Evolutionary conservation across 306 rosid species (phyloP), one percentile per base, ranked within the genome.

Genomic region (Cajanus cajan): DNA sequence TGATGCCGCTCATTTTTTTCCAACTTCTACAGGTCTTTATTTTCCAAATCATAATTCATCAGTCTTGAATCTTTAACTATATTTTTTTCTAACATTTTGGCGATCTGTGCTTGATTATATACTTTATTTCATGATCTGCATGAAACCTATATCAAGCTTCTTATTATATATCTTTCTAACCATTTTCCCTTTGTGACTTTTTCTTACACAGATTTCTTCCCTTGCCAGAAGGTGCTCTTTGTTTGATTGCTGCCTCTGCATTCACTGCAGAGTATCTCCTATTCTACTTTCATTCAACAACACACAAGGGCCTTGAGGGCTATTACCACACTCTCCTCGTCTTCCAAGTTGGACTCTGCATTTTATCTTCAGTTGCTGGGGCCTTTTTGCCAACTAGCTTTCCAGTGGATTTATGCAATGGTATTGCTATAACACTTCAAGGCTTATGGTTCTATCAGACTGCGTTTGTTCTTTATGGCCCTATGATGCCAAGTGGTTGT

Each of bases 381-480:
- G 89, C 96, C 21, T 81, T 96, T 62, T 31, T 93, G n/a, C 96
- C 96, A 34, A 90, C 94, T 66, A 93, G 90, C 82, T 96, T 93
- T 80, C 91, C 98, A 0, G 85, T 86, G 59, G 98, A 93, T 63
- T 66, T 96, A 67, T 84, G 92, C 21, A 79, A 77, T 11, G 96
- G 99, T 74, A 85, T 93, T 8, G 96, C 93, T 33, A 73, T 96
- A 11, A 81, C 98, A 50, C 93, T 96, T n/a, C 99, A 96, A 76
- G 99, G 99, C 54, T 80, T 93, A 14, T 96, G 99, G 98, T 96
- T 96, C 88, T 96, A 93, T 84, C 99, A 93, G 80, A 93, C 99
- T 8, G 98, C 99, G 4, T 90, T 96, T 88, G 94, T 96, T 79
- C 94, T 96, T 7, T 96, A 93, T 24, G 98, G 99, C 65, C 92